These are phyloP conservation scores for Ceratocystiopsis sp. DNA, from an alignment of 2,329 filamentous ascomycete species.

Conservation along the genomic window DNA sequence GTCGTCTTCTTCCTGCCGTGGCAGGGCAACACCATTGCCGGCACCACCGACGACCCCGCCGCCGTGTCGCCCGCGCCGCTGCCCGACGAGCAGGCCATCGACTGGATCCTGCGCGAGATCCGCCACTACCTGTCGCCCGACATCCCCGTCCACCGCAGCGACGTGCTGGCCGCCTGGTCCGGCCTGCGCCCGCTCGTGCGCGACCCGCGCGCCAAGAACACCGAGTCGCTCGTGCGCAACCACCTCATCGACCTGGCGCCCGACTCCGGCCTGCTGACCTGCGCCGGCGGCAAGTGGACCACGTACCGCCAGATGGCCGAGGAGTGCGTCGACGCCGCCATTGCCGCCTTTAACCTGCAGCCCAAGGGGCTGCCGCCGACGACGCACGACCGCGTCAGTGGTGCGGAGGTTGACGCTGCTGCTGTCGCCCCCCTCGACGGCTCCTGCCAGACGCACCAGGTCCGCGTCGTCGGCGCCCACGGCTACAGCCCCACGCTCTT, in stretches of 20 bases:
- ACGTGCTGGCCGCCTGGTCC: conserved; percentile 69
- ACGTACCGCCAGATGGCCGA: conserved; percentile 81
- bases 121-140: conserved; percentile 60
- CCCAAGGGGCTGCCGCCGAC: conserved; percentile 20
- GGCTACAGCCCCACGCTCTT: conserved; percentile 72
- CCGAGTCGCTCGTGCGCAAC: conserved; percentile 67
- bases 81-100: conserved; percentile 59
- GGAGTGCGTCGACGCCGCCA: conserved; percentile 64
- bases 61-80: conserved; percentile 51
- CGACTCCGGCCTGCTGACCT: conserved; percentile 57
- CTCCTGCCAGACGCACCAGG: conserved; percentile 55
- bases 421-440: conserved; percentile 58
- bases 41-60: conserved; percentile 63
- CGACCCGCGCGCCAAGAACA: conserved; percentile 67
- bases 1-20: conserved; percentile 78
- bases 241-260: conserved; percentile 57
- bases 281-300: conserved; percentile 75
- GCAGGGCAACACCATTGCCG: conserved; percentile 74
- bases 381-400: conserved; percentile 44
- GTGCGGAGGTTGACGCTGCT: conserved; percentile 39
- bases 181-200: conserved; percentile 60
- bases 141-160: conserved; percentile 54
- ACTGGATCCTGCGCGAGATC: conserved; percentile 67
- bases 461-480: conserved; percentile 60
- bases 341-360: conserved; percentile 45